phyloP scores from a whole-genome alignment of 441 rosid species.

The Croton setiger region DNA sequence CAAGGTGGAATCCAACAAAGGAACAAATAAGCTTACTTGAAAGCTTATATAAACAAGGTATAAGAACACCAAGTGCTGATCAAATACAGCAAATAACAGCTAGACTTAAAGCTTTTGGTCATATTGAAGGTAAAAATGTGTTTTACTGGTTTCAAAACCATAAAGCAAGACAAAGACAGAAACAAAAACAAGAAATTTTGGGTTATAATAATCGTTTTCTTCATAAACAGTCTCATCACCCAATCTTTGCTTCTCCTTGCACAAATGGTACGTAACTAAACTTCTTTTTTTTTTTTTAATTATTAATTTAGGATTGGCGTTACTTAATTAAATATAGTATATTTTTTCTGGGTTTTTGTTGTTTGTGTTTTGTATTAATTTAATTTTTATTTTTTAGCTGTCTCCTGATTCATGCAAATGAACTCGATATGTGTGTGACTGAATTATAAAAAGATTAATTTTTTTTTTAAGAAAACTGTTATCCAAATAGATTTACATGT shows the following conservation, averaged over 20 bases:
- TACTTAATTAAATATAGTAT: not conserved
- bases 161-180: slow-evolving; percentile 91
- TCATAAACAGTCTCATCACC: slow-evolving; percentile 32
- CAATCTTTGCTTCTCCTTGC: slow-evolving; percentile 37
- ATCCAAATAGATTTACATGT: slow-evolving; percentile 5
- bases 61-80: slow-evolving; percentile 81
- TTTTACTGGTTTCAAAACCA: slow-evolving; percentile 99
- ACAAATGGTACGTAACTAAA: slow-evolving; percentile 47
- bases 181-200: slow-evolving; percentile 74
- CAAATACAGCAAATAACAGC: slow-evolving; percentile 85
- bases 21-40: slow-evolving; percentile 80
- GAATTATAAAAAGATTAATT: not conserved
- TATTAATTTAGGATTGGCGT: no score
- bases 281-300: not conserved
- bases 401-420: slow-evolving; percentile 25
- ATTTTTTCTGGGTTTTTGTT: slow-evolving; percentile 23
- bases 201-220: slow-evolving; percentile 51
- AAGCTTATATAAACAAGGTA: slow-evolving; percentile 63
- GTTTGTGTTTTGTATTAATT: slow-evolving; percentile 20
- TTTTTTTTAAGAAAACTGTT: not conserved
- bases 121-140: slow-evolving; percentile 92
- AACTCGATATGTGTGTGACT: slow-evolving; percentile 3
- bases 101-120: slow-evolving; percentile 65
- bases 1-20: slow-evolving; percentile 93
- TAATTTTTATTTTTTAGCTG: slow-evolving; percentile 23